A percentile compares a stretch with the other conserved stretches of the same genome.
These are phyloP conservation scores for Ceratocystis harringtonii DNA, from an alignment of 2,329 filamentous ascomycete genomes.

Conservation along the genomic window DNA sequence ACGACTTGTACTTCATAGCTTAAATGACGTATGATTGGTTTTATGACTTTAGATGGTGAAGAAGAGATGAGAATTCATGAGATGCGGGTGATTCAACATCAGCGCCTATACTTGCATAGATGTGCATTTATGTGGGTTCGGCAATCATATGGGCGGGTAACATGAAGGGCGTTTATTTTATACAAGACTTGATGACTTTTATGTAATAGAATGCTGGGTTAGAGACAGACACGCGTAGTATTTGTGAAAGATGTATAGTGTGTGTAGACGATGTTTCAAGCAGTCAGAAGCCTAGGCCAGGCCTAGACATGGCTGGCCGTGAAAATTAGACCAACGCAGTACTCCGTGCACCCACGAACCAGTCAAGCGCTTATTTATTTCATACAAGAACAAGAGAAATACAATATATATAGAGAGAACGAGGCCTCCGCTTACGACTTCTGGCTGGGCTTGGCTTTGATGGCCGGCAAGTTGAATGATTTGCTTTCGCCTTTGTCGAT, in stretches of 20 bases:
- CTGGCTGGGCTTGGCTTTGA: slow-evolving; percentile 40
- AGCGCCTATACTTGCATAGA: background rate
- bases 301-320: background rate
- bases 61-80: background rate
- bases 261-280: background rate
- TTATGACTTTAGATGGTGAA: background rate
- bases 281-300: background rate
- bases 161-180: background rate
- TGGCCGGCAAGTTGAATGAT: slow-evolving; percentile 46
- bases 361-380: background rate
- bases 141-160: background rate
- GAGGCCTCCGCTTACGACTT: background rate
- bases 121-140: background rate
- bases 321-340: background rate
- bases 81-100: background rate
- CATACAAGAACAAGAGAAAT: background rate
- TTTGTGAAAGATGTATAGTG: background rate
- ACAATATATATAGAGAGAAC: background rate
- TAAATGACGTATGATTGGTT: background rate
- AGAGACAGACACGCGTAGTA: no score
- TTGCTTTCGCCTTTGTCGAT: slow-evolving; percentile 50
- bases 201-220: background rate
- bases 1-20: background rate
- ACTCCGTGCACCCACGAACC: background rate
- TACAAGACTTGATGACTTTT: background rate